A percentile compares a stretch with the other conserved stretches of the same genome.
These are phyloP conservation scores for Trichocomaceae sp. DNA, from an alignment of 2,329 filamentous ascomycete genomes.

Conservation along the genomic window DNA sequence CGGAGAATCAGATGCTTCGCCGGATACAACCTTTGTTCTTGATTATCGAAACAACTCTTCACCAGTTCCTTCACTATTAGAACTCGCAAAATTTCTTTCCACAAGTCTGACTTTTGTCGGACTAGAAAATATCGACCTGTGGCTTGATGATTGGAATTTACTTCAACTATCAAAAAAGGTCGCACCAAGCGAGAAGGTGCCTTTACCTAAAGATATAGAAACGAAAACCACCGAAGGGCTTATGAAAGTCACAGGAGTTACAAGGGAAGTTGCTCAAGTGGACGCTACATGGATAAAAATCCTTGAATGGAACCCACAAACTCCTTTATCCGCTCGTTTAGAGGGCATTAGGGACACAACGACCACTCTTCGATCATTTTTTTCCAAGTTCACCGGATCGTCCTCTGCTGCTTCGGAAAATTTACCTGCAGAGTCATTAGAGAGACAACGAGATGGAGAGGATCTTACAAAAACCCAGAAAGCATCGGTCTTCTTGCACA, in stretches of 20 bases:
- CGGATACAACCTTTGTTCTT: constrained; percentile 83
- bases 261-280: constrained; percentile 82
- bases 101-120: constrained; percentile 95
- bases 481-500: constrained; percentile 79
- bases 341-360: constrained; percentile 37
- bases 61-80: constrained; percentile 76
- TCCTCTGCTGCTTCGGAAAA: constrained; percentile 46
- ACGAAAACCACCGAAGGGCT: constrained; percentile 77
- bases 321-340: constrained; percentile 28
- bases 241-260: constrained; percentile 78
- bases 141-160: constrained; percentile 80
- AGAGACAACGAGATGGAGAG: constrained; percentile 58
- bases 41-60: constrained; percentile 88
- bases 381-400: constrained; percentile 63
- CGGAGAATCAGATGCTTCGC: constrained; percentile 57
- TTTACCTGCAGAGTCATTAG: constrained; percentile 44
- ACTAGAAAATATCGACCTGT: constrained; percentile 78
- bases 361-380: constrained; percentile 69
- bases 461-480: constrained; percentile 65
- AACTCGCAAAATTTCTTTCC: constrained; percentile 83
- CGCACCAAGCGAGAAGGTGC: constrained; percentile 66
- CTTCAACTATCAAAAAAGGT: constrained; percentile 75
- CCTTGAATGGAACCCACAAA: constrained; percentile 71
- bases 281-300: constrained; percentile 84
- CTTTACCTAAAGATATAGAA: constrained; percentile 71